Base-by-base conservation (phyloP, 495 filamentous ascomycete genomes). In the Niebla homalea region DNA sequence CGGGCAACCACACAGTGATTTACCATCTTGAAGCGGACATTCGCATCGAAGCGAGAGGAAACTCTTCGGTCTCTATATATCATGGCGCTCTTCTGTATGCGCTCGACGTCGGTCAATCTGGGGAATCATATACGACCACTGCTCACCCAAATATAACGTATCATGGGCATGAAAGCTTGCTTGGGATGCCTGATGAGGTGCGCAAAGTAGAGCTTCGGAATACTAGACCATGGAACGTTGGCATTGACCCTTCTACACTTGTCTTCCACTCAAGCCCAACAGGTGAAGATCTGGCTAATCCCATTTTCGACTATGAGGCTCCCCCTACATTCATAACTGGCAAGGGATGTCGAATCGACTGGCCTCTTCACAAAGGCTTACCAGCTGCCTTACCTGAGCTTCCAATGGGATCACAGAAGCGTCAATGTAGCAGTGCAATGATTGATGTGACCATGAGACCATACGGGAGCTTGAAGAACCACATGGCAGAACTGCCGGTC, bases 401-500 rank as follows among this genome's bases (percentile, higher is more conserved):
- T 46, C 47, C 52, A 19, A 38, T 64, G 44, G 57, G 65, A 51
- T 52, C 61, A 32, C 49, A 51, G 15, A 41, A 66, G 46, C 57
- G 66, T 53, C 57, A 63, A 25, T 64, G 70, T 62, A 43, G 62
- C 0, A 71, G 69, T 0, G 61, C 62, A 25, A 52, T 64, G 36
- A 67, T 68, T 23, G 60, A 68, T 45, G 68, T 70, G 14, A 66
- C 57, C 35, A 56, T 81, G 23, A 67, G 73, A 49, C 78, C 78
- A 22, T 78, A 77, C 60, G 77, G 71, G 4, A 69, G 66, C 53
- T 70, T 73, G 43, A 79, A 79, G 64, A 53, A 77, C 42, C 76
- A 78, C 60, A 78, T 80, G 68, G 71, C 72, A 12, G 73, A 80
- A 52, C 59, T 82, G 48, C 77, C 78, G 2, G 48, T 48, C 15